Evolutionary conservation across 2,329 filamentous ascomycete species (phyloP).

Genomic region (Cladosporium sp.): DNA sequence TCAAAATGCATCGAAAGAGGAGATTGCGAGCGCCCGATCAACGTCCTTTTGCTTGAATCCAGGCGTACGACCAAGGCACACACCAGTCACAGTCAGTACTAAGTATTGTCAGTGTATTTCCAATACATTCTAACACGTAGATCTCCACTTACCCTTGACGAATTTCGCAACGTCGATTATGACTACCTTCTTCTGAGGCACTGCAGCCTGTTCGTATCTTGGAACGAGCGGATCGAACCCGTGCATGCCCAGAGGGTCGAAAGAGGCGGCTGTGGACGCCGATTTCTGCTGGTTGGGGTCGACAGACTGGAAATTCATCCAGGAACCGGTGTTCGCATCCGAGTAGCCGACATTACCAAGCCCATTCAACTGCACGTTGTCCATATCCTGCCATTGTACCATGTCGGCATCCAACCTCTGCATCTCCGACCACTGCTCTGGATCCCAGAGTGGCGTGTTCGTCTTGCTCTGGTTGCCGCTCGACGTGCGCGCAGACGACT

Average conservation of each 20-base stretch:
- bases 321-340: conserved; percentile 28
- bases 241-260: neutral
- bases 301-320: conserved; percentile 30
- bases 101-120: neutral
- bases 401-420: neutral
- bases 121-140: neutral
- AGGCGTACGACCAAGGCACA: conserved; percentile 48
- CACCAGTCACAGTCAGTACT: conserved; percentile 37
- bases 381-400: conserved; percentile 10
- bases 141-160: conserved; percentile 42
- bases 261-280: neutral
- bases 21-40: conserved; percentile 41
- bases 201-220: neutral
- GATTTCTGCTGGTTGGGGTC: neutral
- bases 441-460: conserved; percentile 6
- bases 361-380: conserved; percentile 8
- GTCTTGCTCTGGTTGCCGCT: conserved; percentile 5
- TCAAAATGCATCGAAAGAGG: conserved; percentile 29
- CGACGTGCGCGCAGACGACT: conserved; percentile 5
- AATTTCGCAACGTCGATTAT: conserved; percentile 47
- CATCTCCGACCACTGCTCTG: conserved; percentile 18
- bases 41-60: conserved; percentile 47
- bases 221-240: neutral
- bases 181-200: conserved; percentile 33
- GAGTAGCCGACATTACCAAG: conserved; percentile 25